Conservation (phyloP, 192 early-diverging fungal species). For the Coemansia sp. region DNA sequence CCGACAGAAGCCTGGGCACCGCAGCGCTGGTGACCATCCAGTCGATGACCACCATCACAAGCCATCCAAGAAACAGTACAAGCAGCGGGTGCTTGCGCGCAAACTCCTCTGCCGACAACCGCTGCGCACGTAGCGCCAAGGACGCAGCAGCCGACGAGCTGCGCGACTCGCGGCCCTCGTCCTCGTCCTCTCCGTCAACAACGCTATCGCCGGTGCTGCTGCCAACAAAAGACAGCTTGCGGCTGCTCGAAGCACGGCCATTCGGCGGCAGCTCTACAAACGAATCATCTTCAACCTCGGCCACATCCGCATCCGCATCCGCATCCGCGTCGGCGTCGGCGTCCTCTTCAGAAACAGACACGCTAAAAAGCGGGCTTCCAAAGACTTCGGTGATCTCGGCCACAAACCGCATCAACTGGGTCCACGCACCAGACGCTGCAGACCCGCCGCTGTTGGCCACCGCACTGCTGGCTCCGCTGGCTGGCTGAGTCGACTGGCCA, state of each 20-base stretch:
- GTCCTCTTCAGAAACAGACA: neutral
- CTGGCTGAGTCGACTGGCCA: neutral
- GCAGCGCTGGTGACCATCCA: conserved; percentile 33
- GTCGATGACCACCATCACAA: conserved; percentile 22
- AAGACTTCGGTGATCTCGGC: conserved; percentile 48
- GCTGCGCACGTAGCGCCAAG: neutral
- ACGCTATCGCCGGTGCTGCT: neutral
- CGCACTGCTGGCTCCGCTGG: conserved; percentile 5
- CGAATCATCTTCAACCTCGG: neutral
- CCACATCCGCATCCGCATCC: neutral
- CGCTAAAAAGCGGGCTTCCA: conserved; percentile 7
- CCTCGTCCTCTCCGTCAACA: neutral
- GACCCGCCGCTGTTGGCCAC: neutral
- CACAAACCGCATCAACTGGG: conserved; percentile 27
- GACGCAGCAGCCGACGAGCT: neutral
- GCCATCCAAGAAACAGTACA: conserved; percentile 27
- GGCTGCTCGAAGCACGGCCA: neutral
- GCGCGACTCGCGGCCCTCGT: neutral
- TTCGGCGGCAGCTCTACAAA: conserved; percentile 7
- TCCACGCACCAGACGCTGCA: conserved; percentile 19
- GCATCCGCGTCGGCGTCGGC: neutral
- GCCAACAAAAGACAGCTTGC: conserved; percentile 12
- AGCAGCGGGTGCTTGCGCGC: conserved; percentile 27
- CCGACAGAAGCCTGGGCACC: conserved; percentile 24
- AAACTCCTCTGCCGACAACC: conserved; percentile 10